These are phyloP conservation scores for Suillus placidus DNA, from an alignment of 768 basidiomycete species.

Conservation along the genomic window DNA sequence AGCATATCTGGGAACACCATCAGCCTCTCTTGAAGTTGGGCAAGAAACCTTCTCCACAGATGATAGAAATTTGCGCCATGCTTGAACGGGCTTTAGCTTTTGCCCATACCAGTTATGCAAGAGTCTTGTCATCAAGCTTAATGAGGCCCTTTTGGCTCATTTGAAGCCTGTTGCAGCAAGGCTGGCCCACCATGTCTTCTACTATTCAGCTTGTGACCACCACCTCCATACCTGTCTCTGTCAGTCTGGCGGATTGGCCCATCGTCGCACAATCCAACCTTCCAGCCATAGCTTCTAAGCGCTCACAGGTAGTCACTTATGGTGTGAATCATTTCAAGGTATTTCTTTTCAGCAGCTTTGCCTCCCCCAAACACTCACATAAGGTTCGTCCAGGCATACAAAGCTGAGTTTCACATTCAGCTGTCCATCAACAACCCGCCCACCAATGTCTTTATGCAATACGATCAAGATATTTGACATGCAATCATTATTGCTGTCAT, in stretches of 20 bases:
- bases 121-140: background rate
- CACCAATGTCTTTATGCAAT: too few relatives aligned
- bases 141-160: constrained; percentile 4
- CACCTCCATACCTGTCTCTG: background rate
- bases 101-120: constrained; percentile 4
- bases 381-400: too few relatives aligned
- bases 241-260: background rate
- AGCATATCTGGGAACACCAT: background rate
- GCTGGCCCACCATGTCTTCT: background rate
- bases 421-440: too few relatives aligned
- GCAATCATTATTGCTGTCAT: too few relatives aligned
- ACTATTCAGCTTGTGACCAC: background rate
- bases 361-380: too few relatives aligned
- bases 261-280: background rate
- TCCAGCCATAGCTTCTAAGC: background rate
- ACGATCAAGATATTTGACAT: too few relatives aligned
- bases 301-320: background rate
- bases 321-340: background rate
- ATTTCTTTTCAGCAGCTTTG: too few relatives aligned
- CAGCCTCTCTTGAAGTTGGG: background rate
- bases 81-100: background rate
- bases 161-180: background rate
- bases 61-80: background rate
- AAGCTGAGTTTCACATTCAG: too few relatives aligned
- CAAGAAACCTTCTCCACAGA: background rate